Percentiles rank a stretch among this genome's conserved stretches.
phyloP scores from a whole-genome alignment of 208 protist species.

The Crithidia brevicula region DNA sequence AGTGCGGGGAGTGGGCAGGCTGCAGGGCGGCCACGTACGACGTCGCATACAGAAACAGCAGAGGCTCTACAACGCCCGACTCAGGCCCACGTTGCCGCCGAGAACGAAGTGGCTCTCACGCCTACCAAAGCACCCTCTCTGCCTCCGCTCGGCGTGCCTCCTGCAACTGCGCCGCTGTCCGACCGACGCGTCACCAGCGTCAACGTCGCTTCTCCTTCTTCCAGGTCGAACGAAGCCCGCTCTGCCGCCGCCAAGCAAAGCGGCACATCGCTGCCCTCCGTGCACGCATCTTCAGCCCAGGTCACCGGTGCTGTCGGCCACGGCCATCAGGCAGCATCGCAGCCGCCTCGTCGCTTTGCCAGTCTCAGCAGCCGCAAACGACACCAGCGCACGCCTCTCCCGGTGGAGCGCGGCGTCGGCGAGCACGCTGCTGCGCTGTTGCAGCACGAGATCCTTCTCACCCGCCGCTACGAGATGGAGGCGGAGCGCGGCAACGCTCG shows the following conservation, averaged over 20 bases:
- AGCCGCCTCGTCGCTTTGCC: slow-evolving; percentile 4
- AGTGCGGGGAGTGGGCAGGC: neutral
- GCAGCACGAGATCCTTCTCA: slow-evolving; percentile 38
- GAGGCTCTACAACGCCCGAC: too few species aligned
- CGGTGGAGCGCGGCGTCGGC: slow-evolving; percentile 54
- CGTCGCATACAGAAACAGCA: neutral
- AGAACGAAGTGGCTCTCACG: too few species aligned
- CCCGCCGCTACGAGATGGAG: slow-evolving; percentile 42
- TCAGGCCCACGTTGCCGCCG: too few species aligned
- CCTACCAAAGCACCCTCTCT: too few species aligned
- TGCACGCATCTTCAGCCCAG: neutral
- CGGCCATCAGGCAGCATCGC: neutral
- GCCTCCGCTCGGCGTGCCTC: too few species aligned
- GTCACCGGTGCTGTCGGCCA: neutral
- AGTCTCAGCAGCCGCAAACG: slow-evolving; percentile 11
- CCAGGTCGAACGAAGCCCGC: too few species aligned
- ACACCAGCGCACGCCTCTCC: slow-evolving; percentile 32
- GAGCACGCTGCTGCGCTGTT: slow-evolving; percentile 41
- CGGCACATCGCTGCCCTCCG: neutral
- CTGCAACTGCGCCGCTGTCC: neutral
- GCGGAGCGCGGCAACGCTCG: slow-evolving; percentile 37
- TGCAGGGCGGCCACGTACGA: neutral
- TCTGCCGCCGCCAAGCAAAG: too few species aligned
- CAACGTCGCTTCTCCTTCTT: too few species aligned
- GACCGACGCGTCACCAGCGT: neutral